Evolutionary conservation across 371 early-diverging fungal species (phyloP), one percentile per base, ranked within the genome.

Genomic region (Rhizopus arrhizus): DNA sequence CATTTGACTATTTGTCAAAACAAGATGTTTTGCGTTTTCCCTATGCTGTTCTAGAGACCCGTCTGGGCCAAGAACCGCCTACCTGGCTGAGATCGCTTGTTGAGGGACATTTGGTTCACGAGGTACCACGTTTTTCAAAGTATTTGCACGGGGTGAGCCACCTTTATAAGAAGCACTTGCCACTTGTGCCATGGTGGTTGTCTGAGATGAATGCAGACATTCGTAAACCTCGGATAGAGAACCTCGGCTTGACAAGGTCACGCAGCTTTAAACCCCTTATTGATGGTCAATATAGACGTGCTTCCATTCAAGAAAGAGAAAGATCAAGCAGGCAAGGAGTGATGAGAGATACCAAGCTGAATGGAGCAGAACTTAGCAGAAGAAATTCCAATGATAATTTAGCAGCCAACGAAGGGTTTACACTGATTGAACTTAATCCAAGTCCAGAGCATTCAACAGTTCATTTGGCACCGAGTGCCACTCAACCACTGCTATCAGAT

Each of bases 61-160:
- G 75, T 35, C 93, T 94, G 0, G 97, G 97, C 34, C 90, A 91
- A 36, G 88, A 89, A 55, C 92, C 94, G 5, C 97, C 98, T 3
- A 83, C 88, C 42, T 99, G 99, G 99, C 92, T 98, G 31, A 80
- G 85, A 7, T 91, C 94, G 15, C 77, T 99, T 33, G 83, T 96
- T 61, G 87, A 92, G 49, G 84, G 89, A 61, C 90, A 93, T 62
- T 75, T 98, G 66, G 97, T 98, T 35, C 95, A 96, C 73, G 96
- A 95, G 46, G 98, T 98, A 5, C 97, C 98, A 51, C 95, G 96
- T 66, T 99, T 99, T 80, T 93, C 94, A 57, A 99, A 99, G 78
- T 99, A 95, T 78, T 86, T 97, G 51, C 99, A 99, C 80, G 99
- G 99, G 59, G 89, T 91, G 12, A 72, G 70, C 42, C 73, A 75